These are phyloP conservation scores for Cladosporium sp. DNA, from an alignment of 2,329 filamentous ascomycete species.

Conservation along the genomic window DNA sequence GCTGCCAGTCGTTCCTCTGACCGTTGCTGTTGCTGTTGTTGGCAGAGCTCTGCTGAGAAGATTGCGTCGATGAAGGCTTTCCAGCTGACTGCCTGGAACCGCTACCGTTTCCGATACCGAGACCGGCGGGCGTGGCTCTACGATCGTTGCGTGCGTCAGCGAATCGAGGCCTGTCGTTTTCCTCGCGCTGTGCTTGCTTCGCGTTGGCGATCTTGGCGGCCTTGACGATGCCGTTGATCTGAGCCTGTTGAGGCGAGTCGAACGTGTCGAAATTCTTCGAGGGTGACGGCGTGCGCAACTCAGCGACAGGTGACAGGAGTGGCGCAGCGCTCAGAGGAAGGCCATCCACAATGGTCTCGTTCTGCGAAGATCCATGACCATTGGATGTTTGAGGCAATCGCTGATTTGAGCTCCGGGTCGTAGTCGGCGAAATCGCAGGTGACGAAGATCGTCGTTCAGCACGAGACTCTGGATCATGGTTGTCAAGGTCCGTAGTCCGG, in stretches of 20 bases:
- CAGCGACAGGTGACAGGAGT: constrained; percentile 71
- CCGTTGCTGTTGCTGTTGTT: not conserved
- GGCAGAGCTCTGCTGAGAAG: not conserved
- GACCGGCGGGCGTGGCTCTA: constrained; percentile 28
- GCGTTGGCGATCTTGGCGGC: constrained; percentile 35
- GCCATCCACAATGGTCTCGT: constrained; percentile 20
- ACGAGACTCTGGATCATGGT: not conserved
- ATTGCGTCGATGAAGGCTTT: not conserved
- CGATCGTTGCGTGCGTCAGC: constrained; percentile 28
- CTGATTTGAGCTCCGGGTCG: not conserved
- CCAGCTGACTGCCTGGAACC: constrained; percentile 2
- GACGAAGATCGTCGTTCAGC: constrained; percentile 9
- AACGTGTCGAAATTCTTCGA: constrained; percentile 43
- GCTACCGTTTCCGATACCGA: constrained; percentile 13
- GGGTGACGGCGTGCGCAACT: constrained; percentile 71
- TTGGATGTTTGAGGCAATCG: constrained; percentile 10
- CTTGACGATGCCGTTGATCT: constrained; percentile 32
- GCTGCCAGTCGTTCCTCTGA: constrained; percentile 34
- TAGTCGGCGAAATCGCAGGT: constrained; percentile 10
- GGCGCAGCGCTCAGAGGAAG: constrained; percentile 33
- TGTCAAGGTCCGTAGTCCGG: constrained; percentile 6
- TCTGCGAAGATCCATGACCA: not conserved
- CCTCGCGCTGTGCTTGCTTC: constrained; percentile 29
- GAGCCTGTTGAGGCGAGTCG: constrained; percentile 25
- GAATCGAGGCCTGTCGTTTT: constrained; percentile 25